Evolutionary conservation across 139 green algal species (phyloP), one percentile per base, ranked within the genome.

Genomic region (Bryopsis sp.): DNA sequence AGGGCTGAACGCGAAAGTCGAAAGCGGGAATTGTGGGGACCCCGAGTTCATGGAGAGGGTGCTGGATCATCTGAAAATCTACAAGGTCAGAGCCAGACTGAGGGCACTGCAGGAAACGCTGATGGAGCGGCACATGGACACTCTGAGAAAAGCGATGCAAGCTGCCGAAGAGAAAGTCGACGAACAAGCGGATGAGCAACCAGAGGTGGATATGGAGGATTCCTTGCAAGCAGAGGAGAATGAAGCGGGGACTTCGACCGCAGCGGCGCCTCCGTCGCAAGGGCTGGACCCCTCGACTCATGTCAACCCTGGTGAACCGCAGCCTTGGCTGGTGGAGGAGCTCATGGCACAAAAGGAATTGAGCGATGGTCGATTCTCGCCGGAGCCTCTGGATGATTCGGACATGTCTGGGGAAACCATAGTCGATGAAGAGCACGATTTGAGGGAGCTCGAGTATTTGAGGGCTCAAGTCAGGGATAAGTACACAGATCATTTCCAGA

Each of bases 361-460:
- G n/a, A n/a, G n/a, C 3, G 79, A 85, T 46, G 78, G 87, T 19
- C 73, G 84, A 47, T 86, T 73, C 66, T 88, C 81, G 1, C 89
- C 89, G 2, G 63, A 28, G 37, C 86, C 86, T 11, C 65, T 92
- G 38, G 47, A 75, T 22, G 74, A 81, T 0, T 68, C 58, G 38
- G 47, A 74, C 3, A 58, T 85, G 19, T 70, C 38, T 4, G 82
- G 79, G 32, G 67, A 79, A 70, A 82, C 90, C 2, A 82, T 95
- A 24, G 58, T 93, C 7, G 61, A 72, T 2, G 86, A 93, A 74
- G 87, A 89, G 47, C 88, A 95, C 19, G 88, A 95, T 59, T 26
- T 57, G n/a, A 77, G 63, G 0, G 33, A 80, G 50, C 39, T 89
- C 36, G 48, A 78, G 33, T 60, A 78, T 35, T 48, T 81, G 39